These are phyloP conservation scores for Limonomyces culmigenus DNA, from an alignment of 1,284 basidiomycete species.

Conservation along the genomic window DNA sequence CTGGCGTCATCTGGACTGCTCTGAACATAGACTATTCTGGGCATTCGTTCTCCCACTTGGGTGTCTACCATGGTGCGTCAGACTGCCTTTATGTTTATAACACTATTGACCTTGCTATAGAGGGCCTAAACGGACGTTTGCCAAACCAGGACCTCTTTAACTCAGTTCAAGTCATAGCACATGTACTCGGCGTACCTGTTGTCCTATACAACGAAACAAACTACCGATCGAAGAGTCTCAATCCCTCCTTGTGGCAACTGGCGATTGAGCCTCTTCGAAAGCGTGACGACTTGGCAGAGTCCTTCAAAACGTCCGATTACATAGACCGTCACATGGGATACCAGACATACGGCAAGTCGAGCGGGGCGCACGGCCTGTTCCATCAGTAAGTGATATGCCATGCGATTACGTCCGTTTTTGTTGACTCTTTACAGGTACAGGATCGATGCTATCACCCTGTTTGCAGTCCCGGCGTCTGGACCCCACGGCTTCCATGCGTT, in stretches of 20 bases:
- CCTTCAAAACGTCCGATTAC: slow-evolving; percentile 42
- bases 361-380: slow-evolving; percentile 65
- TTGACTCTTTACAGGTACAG: slow-evolving; percentile 46
- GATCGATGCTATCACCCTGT: slow-evolving; percentile 88
- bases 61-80: slow-evolving; percentile 71
- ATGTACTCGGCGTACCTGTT: slow-evolving; percentile 57
- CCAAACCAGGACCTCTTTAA: slow-evolving; percentile 95
- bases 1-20: slow-evolving; percentile 89
- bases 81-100: not conserved
- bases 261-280: no score
- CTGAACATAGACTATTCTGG: slow-evolving; percentile 91
- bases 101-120: slow-evolving; percentile 22
- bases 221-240: slow-evolving; percentile 23
- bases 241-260: slow-evolving; percentile 12
- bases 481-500: slow-evolving; percentile 93
- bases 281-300: slow-evolving; percentile 24
- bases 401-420: not conserved
- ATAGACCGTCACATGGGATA: slow-evolving; percentile 48
- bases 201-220: slow-evolving; percentile 68
- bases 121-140: slow-evolving; percentile 87
- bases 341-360: slow-evolving; percentile 53
- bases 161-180: slow-evolving; percentile 60
- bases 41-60: slow-evolving; percentile 90
- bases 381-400: slow-evolving; percentile 35
- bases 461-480: slow-evolving; percentile 72